These are phyloP conservation scores for Prosopis cineraria DNA, from an alignment of 306 rosid genomes.

Conservation along the genomic window DNA sequence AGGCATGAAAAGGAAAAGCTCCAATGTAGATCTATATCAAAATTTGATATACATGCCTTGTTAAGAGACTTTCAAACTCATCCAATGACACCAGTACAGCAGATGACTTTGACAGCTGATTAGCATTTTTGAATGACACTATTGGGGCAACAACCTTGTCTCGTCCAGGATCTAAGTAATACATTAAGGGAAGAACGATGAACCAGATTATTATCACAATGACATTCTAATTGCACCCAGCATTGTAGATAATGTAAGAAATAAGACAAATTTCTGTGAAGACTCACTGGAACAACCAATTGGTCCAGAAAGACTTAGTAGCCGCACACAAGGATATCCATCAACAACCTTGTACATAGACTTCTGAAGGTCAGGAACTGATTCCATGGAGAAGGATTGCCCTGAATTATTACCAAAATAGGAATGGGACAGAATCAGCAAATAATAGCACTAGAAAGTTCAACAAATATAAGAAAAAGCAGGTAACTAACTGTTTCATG, in stretches of 20 bases:
- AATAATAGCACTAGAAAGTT: background rate
- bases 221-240: background rate
- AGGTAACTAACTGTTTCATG: background rate
- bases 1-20: background rate
- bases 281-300: slow-evolving; percentile 91
- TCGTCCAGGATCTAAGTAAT: slow-evolving; percentile 78
- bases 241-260: background rate
- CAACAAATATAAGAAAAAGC: background rate
- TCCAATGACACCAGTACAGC: slow-evolving; percentile 73
- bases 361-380: slow-evolving; percentile 93
- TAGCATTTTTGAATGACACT: slow-evolving; percentile 53
- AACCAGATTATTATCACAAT: slow-evolving; percentile 18
- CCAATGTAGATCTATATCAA: background rate
- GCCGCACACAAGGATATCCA: slow-evolving; percentile 79
- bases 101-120: slow-evolving; percentile 51
- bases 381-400: slow-evolving; percentile 62
- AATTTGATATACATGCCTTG: slow-evolving; percentile 49
- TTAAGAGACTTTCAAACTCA: slow-evolving; percentile 66
- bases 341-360: slow-evolving; percentile 75
- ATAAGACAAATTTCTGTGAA: background rate
- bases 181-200: slow-evolving; percentile 7
- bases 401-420: slow-evolving; percentile 29
- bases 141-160: slow-evolving; percentile 84
- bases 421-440: slow-evolving; percentile 19
- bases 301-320: slow-evolving; percentile 77